Evolutionary conservation across 306 rosid genomes (phyloP).

Genomic region (Crotalaria pallida): DNA sequence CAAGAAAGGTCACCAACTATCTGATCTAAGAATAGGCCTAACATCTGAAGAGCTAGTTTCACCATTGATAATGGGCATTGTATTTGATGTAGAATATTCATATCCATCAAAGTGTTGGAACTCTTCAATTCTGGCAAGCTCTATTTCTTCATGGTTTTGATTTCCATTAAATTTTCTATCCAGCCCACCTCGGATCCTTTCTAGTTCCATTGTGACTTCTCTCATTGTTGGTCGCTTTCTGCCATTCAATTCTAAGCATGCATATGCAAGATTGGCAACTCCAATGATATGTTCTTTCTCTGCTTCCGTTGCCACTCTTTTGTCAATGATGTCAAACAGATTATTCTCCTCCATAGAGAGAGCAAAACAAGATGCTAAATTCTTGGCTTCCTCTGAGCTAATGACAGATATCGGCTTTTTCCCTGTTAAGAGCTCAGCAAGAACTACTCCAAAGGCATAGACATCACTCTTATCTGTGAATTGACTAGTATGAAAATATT

Average conservation of each 20-base stretch:
- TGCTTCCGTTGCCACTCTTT: slow-evolving; percentile 21
- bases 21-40: background rate
- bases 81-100: background rate
- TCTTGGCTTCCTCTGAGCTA: background rate
- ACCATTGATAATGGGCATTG: background rate
- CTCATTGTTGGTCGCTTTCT: slow-evolving; percentile 46
- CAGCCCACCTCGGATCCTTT: slow-evolving; percentile 14
- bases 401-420: slow-evolving; percentile 11
- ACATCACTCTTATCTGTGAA: slow-evolving; percentile 35
- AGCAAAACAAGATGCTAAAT: slow-evolving; percentile 32
- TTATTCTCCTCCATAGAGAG: slow-evolving; percentile 3
- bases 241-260: slow-evolving; percentile 44
- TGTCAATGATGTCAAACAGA: slow-evolving; percentile 31
- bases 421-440: slow-evolving; percentile 24
- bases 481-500: slow-evolving; percentile 28
- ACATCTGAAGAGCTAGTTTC: background rate
- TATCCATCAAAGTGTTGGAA: background rate
- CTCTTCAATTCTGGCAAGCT: background rate
- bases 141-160: slow-evolving; percentile 14
- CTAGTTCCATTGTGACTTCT: slow-evolving; percentile 40
- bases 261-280: slow-evolving; percentile 37
- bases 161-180: background rate
- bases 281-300: slow-evolving; percentile 19
- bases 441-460: slow-evolving; percentile 25
- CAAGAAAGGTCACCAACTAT: background rate